Conservation (phyloP, 2,329 filamentous ascomycete species). For the Ascochyta lentis region DNA sequence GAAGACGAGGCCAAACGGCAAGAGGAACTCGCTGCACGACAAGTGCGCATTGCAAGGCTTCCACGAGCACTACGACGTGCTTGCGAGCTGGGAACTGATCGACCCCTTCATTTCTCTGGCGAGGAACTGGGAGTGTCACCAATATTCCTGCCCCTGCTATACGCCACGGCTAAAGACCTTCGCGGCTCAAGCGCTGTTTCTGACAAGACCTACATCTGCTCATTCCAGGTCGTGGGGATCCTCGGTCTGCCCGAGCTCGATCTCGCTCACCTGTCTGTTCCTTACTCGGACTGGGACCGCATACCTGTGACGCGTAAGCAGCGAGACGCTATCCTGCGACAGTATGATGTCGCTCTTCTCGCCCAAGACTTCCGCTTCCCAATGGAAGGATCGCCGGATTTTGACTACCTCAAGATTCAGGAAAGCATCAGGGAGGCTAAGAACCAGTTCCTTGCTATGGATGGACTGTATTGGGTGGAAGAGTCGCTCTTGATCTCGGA, state of each 20-base stretch:
- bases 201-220: conserved; percentile 45
- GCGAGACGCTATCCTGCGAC: conserved; percentile 44
- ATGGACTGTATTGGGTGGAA: conserved; percentile 49
- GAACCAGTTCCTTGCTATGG: conserved; percentile 47
- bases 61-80: conserved; percentile 47
- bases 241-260: conserved; percentile 51
- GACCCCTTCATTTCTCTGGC: conserved; percentile 48
- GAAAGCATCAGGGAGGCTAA: conserved; percentile 45
- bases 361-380: conserved; percentile 49
- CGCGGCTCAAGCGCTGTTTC: conserved; percentile 23
- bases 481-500: conserved; percentile 36
- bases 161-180: conserved; percentile 42
- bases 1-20: conserved; percentile 41
- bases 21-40: conserved; percentile 40
- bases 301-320: conserved; percentile 44
- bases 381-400: conserved; percentile 47
- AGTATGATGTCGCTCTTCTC: conserved; percentile 48
- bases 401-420: conserved; percentile 46
- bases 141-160: conserved; percentile 49
- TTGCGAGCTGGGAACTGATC: conserved; percentile 46
- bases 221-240: conserved; percentile 50
- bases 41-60: conserved; percentile 44
- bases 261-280: conserved; percentile 39
- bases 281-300: conserved; percentile 47
- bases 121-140: conserved; percentile 49